A percentile compares a stretch with the other conserved stretches of the same genome.
phyloP scores from a whole-genome alignment of 495 filamentous ascomycete species.

The Echria macrotheca region DNA sequence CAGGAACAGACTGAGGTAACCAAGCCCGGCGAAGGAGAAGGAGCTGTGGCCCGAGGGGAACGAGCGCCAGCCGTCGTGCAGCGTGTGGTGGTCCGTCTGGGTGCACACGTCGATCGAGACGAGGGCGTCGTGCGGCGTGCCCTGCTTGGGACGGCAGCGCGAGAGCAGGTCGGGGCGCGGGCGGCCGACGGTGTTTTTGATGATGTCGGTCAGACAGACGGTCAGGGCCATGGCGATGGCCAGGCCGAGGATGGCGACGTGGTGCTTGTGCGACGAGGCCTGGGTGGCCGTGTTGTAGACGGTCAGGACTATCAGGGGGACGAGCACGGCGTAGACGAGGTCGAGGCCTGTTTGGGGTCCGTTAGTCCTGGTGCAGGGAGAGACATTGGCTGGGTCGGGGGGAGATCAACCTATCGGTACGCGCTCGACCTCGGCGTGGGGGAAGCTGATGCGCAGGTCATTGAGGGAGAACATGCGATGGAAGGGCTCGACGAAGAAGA shows the following conservation, averaged over 20 bases:
- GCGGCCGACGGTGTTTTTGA: conserved; percentile 88
- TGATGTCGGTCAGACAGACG: conserved; percentile 76
- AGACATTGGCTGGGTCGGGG: neutral
- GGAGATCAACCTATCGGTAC: conserved; percentile 65
- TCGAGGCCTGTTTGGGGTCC: conserved; percentile 52
- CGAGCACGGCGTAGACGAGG: conserved; percentile 66
- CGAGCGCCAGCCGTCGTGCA: conserved; percentile 90
- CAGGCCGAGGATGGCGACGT: conserved; percentile 79
- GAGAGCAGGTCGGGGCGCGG: conserved; percentile 86
- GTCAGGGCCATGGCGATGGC: conserved; percentile 71
- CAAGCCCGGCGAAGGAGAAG: conserved; percentile 81
- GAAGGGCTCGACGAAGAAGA: conserved; percentile 74
- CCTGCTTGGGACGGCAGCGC: conserved; percentile 69
- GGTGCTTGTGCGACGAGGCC: conserved; percentile 69
- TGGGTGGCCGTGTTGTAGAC: conserved; percentile 57
- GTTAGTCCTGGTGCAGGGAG: neutral
- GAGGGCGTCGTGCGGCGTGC: conserved; percentile 59
- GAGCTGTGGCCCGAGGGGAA: conserved; percentile 88
- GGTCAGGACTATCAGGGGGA: conserved; percentile 63
- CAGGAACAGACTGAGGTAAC: conserved; percentile 74
- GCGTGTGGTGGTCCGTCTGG: conserved; percentile 63
- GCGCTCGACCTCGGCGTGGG: conserved; percentile 77
- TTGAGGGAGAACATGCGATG: conserved; percentile 81
- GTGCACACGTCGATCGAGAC: conserved; percentile 78
- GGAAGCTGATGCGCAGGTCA: conserved; percentile 77